Conservation (phyloP, 768 basidiomycete genomes). For the Holtermanniella nyarrowii region DNA sequence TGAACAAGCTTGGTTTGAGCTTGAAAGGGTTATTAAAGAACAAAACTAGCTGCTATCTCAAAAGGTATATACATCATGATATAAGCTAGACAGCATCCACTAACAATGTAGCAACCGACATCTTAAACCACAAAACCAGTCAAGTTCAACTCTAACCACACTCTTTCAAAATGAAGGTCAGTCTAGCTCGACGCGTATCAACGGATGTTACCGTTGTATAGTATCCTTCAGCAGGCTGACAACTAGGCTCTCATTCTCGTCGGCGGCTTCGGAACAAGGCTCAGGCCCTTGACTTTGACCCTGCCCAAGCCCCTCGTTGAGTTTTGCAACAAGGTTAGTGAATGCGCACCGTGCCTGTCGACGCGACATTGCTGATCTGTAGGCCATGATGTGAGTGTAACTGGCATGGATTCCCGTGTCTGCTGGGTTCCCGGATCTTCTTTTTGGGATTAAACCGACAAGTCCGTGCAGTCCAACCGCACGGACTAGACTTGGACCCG, state of each 20-base stretch:
- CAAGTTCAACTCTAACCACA: not conserved
- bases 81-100: no score
- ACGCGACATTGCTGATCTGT: not conserved
- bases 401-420: not conserved
- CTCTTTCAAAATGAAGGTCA: conserved; percentile 32
- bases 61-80: no score
- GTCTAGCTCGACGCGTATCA: conserved; percentile 6
- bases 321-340: conserved; percentile 42
- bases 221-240: conserved; percentile 1
- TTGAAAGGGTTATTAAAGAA: no score
- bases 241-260: conserved; percentile 44
- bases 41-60: no score
- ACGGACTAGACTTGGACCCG: not conserved
- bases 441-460: no score
- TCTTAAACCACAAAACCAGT: no score
- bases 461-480: no score
- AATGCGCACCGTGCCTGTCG: not conserved
- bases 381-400: conserved; percentile 43
- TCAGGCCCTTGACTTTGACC: conserved; percentile 45
- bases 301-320: conserved; percentile 46
- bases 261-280: conserved; percentile 47
- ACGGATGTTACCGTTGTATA: not conserved
- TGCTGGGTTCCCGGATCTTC: not conserved
- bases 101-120: no score
- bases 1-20: no score